Percentiles rank a stretch among this genome's conserved stretches.
These are phyloP conservation scores for Pascua guehoae DNA, from an alignment of 1,284 basidiomycete species.

Conservation along the genomic window DNA sequence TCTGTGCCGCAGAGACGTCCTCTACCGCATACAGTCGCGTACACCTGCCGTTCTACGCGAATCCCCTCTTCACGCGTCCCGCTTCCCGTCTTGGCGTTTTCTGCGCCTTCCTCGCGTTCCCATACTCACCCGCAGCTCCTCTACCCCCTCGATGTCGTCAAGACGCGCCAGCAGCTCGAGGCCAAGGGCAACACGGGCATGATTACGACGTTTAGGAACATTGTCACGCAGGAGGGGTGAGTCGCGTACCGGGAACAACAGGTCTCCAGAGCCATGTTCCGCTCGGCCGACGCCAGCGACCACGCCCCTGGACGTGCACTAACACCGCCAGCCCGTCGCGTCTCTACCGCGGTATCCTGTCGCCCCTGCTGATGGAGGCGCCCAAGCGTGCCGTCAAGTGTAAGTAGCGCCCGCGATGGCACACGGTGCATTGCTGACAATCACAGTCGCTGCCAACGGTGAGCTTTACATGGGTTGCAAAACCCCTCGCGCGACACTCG, in stretches of 20 bases:
- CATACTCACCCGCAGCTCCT: slow-evolving; percentile 20
- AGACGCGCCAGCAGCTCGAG: slow-evolving; percentile 96
- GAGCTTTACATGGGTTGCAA: neutral
- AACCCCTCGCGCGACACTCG: neutral
- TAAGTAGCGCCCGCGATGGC: slow-evolving; percentile 48
- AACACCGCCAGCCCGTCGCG: slow-evolving; percentile 62
- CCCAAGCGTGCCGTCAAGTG: slow-evolving; percentile 99
- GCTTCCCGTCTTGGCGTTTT: neutral
- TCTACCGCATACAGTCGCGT: too few relatives aligned
- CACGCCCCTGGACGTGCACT: slow-evolving; percentile 38
- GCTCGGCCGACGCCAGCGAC: too few relatives aligned
- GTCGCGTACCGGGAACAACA: slow-evolving; percentile 12
- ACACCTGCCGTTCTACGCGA: neutral
- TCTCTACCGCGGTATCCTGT: slow-evolving; percentile 89
- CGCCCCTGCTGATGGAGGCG: slow-evolving; percentile 91
- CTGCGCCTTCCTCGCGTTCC: too few relatives aligned
- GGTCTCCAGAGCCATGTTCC: too few relatives aligned
- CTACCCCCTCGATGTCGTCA: slow-evolving; percentile 58
- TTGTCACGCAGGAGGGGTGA: slow-evolving; percentile 65
- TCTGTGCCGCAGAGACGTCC: neutral
- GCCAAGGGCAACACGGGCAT: slow-evolving; percentile 74
- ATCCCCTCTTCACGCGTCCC: neutral
- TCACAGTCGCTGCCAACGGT: slow-evolving; percentile 41
- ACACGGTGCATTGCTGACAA: neutral
- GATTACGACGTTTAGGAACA: slow-evolving; percentile 64